These are phyloP conservation scores for Yarrowia bubula DNA, from an alignment of 805 yeast species.

Conservation along the genomic window DNA sequence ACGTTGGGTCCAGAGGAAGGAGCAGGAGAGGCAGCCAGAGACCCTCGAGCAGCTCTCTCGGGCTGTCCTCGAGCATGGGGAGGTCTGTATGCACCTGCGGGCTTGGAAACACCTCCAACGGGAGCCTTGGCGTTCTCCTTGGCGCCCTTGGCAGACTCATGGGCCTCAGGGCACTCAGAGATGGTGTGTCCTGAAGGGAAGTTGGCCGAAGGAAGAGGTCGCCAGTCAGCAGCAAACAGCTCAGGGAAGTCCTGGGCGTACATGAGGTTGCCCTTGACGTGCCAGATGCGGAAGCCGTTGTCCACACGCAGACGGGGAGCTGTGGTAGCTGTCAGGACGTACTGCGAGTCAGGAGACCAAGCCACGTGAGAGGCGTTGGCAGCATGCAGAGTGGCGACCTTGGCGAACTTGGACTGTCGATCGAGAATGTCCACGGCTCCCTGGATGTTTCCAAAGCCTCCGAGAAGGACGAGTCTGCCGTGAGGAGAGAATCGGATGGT, in stretches of 20 bases:
- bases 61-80: slow-evolving; percentile 75
- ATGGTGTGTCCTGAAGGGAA: slow-evolving; percentile 53
- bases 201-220: slow-evolving; percentile 55
- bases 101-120: slow-evolving; percentile 51
- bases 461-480: slow-evolving; percentile 84
- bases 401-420: slow-evolving; percentile 78
- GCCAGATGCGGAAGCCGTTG: slow-evolving; percentile 92
- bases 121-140: slow-evolving; percentile 30
- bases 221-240: slow-evolving; percentile 80
- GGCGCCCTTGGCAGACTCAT: slow-evolving; percentile 52
- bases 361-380: slow-evolving; percentile 93
- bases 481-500: slow-evolving; percentile 91
- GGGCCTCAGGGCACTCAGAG: slow-evolving; percentile 59
- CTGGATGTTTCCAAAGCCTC: slow-evolving; percentile 97
- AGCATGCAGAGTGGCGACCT: slow-evolving; percentile 81
- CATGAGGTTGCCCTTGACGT: slow-evolving; percentile 77
- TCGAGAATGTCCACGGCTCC: slow-evolving; percentile 95
- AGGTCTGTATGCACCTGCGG: slow-evolving; percentile 92
- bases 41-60: slow-evolving; percentile 34
- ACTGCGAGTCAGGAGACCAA: slow-evolving; percentile 98
- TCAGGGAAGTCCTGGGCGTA: slow-evolving; percentile 79
- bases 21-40: slow-evolving; percentile 37
- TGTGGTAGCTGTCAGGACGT: slow-evolving; percentile 90
- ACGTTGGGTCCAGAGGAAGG: slow-evolving; percentile 26
- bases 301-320: slow-evolving; percentile 96